Conservation (phyloP, 225 moss, liverwort and hornwort genomes). For the Neckera pumila region DNA sequence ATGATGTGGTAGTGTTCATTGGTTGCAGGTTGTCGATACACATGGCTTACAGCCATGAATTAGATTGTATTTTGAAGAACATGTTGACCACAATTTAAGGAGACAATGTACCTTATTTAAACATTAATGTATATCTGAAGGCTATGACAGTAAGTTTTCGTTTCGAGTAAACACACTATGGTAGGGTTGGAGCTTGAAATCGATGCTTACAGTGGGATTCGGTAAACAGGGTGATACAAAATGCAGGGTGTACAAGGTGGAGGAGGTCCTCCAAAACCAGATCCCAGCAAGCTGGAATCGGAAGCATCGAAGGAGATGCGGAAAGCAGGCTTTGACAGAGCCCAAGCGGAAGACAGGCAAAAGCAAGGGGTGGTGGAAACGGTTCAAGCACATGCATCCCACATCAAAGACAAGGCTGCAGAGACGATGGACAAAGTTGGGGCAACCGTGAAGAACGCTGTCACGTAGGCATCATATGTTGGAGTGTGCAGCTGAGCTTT, state of each 20-base stretch:
- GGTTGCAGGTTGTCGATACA: not conserved
- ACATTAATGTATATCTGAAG: not conserved
- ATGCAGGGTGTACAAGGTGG: slow-evolving; percentile 22
- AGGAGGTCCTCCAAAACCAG: not conserved
- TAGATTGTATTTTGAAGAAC: not conserved
- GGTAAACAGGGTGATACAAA: not conserved
- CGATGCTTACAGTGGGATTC: not conserved
- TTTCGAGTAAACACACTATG: not conserved
- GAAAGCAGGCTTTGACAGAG: slow-evolving; percentile 18
- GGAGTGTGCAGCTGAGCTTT: not conserved
- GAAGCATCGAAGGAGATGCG: slow-evolving; percentile 15
- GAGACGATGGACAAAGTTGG: slow-evolving; percentile 35
- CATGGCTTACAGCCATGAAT: not conserved
- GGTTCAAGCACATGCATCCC: not conserved
- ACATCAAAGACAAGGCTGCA: slow-evolving; percentile 26
- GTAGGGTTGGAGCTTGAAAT: not conserved
- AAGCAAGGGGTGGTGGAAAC: slow-evolving; percentile 19
- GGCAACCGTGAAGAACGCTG: not conserved
- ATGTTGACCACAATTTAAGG: not conserved
- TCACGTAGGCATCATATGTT: not conserved
- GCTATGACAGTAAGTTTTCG: not conserved
- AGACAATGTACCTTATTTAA: not conserved
- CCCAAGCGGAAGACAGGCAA: slow-evolving; percentile 11
- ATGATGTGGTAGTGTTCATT: not conserved
- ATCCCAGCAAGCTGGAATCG: not conserved